Evolutionary conservation across 2,329 filamentous ascomycete species (phyloP), one percentile per base, ranked within the genome.

Genomic region (Chrysoporthe austroafricana): DNA sequence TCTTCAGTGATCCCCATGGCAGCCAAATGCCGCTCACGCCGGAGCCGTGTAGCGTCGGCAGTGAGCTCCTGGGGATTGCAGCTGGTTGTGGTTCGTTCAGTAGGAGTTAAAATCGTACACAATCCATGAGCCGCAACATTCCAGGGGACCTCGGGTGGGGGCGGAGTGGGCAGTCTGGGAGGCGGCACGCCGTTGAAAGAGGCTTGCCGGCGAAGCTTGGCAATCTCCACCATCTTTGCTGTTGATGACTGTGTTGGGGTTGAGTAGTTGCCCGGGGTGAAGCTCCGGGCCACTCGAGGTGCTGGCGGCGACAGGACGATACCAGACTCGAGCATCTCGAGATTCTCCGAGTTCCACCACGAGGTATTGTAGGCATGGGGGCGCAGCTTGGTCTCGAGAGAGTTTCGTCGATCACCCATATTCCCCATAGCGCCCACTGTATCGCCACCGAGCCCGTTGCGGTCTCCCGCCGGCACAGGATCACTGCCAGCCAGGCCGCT

Each of bases 241-340:
- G 89, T 88, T 54, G 93, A 98, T 0, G 95, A 92, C 70, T 95
- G 91, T 0, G 95, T 98, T 0, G 94, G 93, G 1, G 94, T 93
- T 2, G 89, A 93, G 78, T 94, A 97, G 1, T 92, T 94, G 1
- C 92, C 90, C 9, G 84, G 77, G 32, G 86, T 85, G 16, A 84
- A 82, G 69, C 80, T 81, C 39, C 88, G 87, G 16, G 83, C 78
- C 73, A 87, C 89, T 73, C 80, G 85, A 9, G 80, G 79, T 66
- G 84, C 82, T 8, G 81, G 78, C 5, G 84, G 78, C 3, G 83
- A 82, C n/a, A 83, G 79, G 14, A 82, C 79, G 63, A 88, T 79
- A 26, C 88, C 79, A 2, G 82, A 79, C 72, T 96, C 93, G 14
- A 97, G 82, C 66, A 87, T 86, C 68, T 92, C 89, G 6, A 97